Conservation (phyloP, 2,329 filamentous ascomycete genomes). For the Fusarium coffeatum region DNA sequence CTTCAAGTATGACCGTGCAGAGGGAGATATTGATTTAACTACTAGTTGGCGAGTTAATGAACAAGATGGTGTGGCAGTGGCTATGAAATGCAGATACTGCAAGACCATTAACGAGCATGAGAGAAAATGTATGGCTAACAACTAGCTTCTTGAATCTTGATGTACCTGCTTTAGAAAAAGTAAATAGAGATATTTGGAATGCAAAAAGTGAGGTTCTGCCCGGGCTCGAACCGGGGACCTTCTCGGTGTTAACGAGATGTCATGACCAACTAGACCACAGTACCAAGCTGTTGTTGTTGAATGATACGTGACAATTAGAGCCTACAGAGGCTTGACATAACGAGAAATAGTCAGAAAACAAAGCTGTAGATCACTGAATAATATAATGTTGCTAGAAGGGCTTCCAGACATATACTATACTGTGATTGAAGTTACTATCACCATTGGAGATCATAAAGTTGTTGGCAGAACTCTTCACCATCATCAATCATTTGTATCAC, state of each 20-base stretch:
- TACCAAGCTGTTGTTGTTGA: not conserved
- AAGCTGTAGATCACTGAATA: no score
- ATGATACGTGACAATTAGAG: accelerated
- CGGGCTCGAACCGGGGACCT: not conserved
- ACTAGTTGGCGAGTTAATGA: not conserved
- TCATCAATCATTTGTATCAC: not conserved
- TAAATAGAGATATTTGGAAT: not conserved
- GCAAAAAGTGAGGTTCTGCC: not conserved
- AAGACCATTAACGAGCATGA: not conserved
- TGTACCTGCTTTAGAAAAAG: accelerated
- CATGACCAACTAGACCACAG: not conserved
- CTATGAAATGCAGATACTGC: not conserved
- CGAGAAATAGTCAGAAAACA: no score
- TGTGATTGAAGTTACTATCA: no score
- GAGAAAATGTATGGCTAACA: not conserved
- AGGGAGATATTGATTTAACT: not conserved
- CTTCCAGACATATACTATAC: no score
- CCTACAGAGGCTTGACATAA: accelerated
- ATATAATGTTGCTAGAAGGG: accelerated
- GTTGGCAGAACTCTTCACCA: no score
- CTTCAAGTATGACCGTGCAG: not conserved
- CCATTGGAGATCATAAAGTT: no score
- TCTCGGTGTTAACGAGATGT: not conserved
- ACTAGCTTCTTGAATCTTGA: not conserved
- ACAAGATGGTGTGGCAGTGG: not conserved